A percentile compares a stretch with the other conserved stretches of the same genome.
Evolutionary conservation across 2,329 filamentous ascomycete genomes (phyloP).

Genomic region (Xylariaceae sp.): DNA sequence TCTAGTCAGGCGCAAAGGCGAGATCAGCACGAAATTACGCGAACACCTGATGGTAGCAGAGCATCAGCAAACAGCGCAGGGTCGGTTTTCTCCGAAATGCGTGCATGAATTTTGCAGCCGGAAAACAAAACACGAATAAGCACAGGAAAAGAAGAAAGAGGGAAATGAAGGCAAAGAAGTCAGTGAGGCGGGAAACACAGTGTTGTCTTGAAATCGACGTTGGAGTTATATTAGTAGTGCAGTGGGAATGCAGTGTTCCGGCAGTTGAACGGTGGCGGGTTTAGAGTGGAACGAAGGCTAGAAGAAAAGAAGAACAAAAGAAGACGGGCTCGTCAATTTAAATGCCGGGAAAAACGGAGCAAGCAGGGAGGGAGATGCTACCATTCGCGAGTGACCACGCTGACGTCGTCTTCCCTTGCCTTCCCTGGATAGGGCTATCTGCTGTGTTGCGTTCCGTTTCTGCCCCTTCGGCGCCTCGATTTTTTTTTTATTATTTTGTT

Average conservation of each 20-base stretch:
- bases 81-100: slow-evolving; percentile 4
- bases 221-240: not conserved
- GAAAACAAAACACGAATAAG: slow-evolving; percentile 4
- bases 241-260: not conserved
- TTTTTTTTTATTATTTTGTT: not conserved
- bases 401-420: not conserved
- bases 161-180: not conserved
- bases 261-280: not conserved
- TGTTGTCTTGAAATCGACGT: slow-evolving; percentile 1
- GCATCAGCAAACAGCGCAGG: slow-evolving; percentile 26
- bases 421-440: not conserved
- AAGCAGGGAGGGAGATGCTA: not conserved
- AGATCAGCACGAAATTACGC: slow-evolving; percentile 16
- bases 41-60: slow-evolving; percentile 20
- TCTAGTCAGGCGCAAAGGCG: slow-evolving; percentile 4
- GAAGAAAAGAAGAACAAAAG: not conserved
- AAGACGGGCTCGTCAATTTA: not conserved
- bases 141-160: not conserved
- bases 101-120: slow-evolving; percentile 19
- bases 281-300: not conserved
- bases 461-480: not conserved
- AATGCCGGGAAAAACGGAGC: not conserved
- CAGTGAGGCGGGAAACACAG: not conserved
- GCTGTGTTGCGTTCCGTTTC: not conserved
- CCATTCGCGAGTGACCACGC: not conserved